Conservation (phyloP, 768 basidiomycete species). For the Tricholomella constricta region DNA sequence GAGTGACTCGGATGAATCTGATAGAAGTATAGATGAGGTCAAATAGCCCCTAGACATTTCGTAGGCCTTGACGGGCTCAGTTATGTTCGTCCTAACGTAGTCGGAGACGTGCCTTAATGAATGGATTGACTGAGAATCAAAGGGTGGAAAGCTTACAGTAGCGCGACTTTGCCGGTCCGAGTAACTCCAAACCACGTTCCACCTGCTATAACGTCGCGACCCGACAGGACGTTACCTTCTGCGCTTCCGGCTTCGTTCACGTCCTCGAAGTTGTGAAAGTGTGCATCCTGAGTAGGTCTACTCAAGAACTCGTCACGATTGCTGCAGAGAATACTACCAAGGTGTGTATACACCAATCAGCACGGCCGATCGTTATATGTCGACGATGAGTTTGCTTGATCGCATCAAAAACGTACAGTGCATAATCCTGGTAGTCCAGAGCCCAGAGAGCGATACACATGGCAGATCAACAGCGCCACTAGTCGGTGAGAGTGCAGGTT, state of each 20-base stretch:
- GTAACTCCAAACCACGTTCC: conserved; percentile 84
- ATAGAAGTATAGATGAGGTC: conserved; percentile 66
- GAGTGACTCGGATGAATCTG: conserved; percentile 47
- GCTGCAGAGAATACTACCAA: conserved; percentile 63
- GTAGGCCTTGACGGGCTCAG: conserved; percentile 55
- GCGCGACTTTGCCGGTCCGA: conserved; percentile 63
- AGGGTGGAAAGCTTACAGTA: conserved; percentile 56
- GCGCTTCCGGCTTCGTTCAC: conserved; percentile 30
- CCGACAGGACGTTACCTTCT: conserved; percentile 59
- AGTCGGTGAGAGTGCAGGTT: not conserved
- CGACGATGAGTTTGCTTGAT: conserved; percentile 7
- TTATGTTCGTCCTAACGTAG: conserved; percentile 76
- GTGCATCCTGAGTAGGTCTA: conserved; percentile 65
- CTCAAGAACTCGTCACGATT: conserved; percentile 78
- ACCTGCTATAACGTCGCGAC: conserved; percentile 70
- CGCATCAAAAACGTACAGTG: conserved; percentile 58
- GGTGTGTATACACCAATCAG: conserved; percentile 3
- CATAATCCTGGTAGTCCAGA: conserved; percentile 73
- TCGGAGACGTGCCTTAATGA: conserved; percentile 20
- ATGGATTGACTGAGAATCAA: conserved; percentile 6
- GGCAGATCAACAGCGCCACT: not conserved
- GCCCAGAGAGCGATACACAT: conserved; percentile 87
- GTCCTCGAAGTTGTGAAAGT: conserved; percentile 66
- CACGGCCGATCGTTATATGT: conserved; percentile 7
- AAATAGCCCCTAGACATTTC: conserved; percentile 69